Conservation (phyloP, 2,329 filamentous ascomycete species). For the Colletotrichum sp. region DNA sequence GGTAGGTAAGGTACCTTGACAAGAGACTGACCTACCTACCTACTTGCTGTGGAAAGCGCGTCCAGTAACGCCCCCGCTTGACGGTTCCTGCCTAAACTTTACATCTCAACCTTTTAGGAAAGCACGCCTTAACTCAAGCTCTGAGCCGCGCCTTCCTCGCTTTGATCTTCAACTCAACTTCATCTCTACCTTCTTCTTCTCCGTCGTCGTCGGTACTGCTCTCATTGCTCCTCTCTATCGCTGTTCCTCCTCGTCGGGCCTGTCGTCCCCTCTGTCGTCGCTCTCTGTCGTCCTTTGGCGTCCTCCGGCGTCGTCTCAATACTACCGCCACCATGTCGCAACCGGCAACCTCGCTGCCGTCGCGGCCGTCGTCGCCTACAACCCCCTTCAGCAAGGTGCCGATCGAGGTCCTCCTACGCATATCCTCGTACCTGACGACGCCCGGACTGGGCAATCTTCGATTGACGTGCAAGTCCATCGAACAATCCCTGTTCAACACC, state of each 20-base stretch:
- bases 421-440: slow-evolving; percentile 59
- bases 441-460: slow-evolving; percentile 61
- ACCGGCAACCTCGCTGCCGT: neutral
- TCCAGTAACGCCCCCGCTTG: neutral
- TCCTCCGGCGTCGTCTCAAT: neutral
- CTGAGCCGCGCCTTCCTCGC: neutral
- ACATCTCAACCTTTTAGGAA: neutral
- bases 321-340: neutral
- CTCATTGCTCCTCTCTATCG: neutral
- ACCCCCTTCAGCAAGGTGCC: slow-evolving; percentile 47
- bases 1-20: neutral
- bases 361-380: neutral
- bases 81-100: neutral
- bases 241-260: no score
- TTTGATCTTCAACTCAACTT: neutral
- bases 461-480: slow-evolving; percentile 58
- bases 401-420: slow-evolving; percentile 62
- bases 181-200: neutral
- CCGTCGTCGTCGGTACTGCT: neutral
- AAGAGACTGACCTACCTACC: neutral
- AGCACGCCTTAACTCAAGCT: neutral
- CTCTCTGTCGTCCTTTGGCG: neutral
- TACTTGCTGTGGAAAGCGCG: neutral
- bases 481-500: slow-evolving; percentile 56
- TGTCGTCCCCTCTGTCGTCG: neutral